A percentile compares a stretch with the other conserved stretches of the same genome.
Conservation (phyloP, 1,284 basidiomycete genomes). For the Moesziomyces globuligerus region DNA sequence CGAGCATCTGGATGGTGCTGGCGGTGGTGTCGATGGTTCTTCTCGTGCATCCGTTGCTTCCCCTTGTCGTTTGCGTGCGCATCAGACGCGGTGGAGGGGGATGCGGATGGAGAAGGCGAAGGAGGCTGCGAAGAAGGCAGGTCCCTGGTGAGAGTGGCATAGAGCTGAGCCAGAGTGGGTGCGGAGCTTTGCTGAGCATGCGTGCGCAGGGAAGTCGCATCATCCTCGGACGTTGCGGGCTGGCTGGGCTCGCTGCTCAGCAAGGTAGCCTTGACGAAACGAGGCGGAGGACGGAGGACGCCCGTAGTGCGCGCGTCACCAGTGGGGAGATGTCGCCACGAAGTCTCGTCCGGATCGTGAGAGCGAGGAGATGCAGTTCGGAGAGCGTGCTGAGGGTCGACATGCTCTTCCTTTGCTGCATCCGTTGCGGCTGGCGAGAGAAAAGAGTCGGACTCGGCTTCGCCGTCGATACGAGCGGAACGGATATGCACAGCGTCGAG, state of each 20-base stretch:
- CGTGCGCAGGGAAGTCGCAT: neutral
- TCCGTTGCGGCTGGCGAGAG: too few relatives aligned
- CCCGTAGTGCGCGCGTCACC: constrained; percentile 7
- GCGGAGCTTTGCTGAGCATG: neutral
- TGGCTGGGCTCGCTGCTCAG: constrained; percentile 28
- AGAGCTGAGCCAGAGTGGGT: constrained; percentile 19
- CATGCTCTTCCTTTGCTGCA: too few relatives aligned
- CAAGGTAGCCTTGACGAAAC: constrained; percentile 29
- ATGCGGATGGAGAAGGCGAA: neutral
- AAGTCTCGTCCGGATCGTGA: neutral
- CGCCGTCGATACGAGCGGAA: neutral
- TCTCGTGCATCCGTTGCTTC: neutral
- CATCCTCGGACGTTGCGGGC: neutral
- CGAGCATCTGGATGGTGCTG: constrained; percentile 14
- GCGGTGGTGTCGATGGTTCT: constrained; percentile 13
- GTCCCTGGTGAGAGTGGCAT: constrained; percentile 20
- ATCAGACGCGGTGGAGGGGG: neutral
- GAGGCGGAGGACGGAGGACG: constrained; percentile 17
- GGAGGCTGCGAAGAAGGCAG: neutral
- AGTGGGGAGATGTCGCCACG: constrained; percentile 14
- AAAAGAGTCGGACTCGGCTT: too few relatives aligned
- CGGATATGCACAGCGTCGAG: constrained; percentile 35
- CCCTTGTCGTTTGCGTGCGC: neutral
- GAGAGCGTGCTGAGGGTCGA: too few relatives aligned
- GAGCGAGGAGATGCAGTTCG: neutral